Base-by-base conservation (phyloP, 495 filamentous ascomycete genomes). In the Aspergillus wentii region DNA sequence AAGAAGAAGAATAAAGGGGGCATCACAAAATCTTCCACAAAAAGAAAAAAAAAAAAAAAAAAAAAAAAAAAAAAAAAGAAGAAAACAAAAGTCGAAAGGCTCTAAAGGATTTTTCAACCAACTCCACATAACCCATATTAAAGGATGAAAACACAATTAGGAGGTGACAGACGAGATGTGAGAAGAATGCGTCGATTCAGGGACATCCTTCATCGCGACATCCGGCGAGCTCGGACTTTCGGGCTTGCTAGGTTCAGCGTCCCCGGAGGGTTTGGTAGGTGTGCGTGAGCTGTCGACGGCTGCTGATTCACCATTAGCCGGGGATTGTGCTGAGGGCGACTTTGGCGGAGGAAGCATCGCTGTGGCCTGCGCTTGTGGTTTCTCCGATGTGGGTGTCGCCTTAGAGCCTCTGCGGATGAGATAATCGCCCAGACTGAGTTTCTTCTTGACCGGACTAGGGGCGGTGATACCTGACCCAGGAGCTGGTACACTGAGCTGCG, bases 361-460 rank as follows among this genome's bases (percentile, higher is more conserved):
- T 3, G 38, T 56, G 18, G 53, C 43, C 35, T 59, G 60, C 6
- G 43, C 41, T 21, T 56, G 66, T 11, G 56, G 35, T 38, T 67
- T 71, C 22, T 72, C 66, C 3, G 60, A 52, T 1, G 59, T 64
- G 8, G 68, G 66, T 6, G 62, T 66, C n/a, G 57, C 34, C 44
- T 68, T 44, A 5, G 65, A 67, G 5, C 62, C 72, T 35, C 60
- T 60, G 40, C 71, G 62, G 35, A 63, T 79, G 16, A 77, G 64
- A 48, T 83, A 85, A 44, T 83, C 80, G 38, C 79, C 79, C n/a
- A 85, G 56, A 49, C 78, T 83, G 41, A 83, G 60, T 45, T 79
- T 78, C 54, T 83, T 85, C 64, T 78, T 76, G 21, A 68, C 64
- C 0, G 79, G 77, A 37, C 75, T 80, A 14, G 79, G 68, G 17